A percentile compares a stretch with the other conserved stretches of the same genome.
Evolutionary conservation across 1,139 yeast genomes (phyloP).

Genomic region (Pichia sp.): DNA sequence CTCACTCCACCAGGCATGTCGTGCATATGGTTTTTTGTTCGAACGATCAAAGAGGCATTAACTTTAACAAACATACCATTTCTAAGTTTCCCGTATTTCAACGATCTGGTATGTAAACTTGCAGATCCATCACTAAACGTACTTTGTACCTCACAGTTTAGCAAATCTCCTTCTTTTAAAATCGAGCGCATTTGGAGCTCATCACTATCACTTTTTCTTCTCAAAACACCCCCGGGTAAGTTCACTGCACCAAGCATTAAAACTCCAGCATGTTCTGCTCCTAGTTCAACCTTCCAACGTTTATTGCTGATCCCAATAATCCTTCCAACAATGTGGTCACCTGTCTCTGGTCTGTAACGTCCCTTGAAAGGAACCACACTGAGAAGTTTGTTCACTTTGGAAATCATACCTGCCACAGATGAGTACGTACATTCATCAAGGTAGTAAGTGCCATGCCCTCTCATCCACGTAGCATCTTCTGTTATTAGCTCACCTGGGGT

Average conservation of each 20-base stretch:
- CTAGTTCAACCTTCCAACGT: conserved; percentile 96
- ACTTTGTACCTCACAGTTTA: conserved; percentile 94
- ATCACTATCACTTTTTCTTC: conserved; percentile 92
- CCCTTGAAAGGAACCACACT: conserved; percentile 86
- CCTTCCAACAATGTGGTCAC: conserved; percentile 93
- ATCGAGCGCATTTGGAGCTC: conserved; percentile 94
- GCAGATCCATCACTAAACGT: conserved; percentile 89
- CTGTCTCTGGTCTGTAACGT: conserved; percentile 87
- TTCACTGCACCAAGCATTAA: conserved; percentile 93
- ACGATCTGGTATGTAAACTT: conserved; percentile 87
- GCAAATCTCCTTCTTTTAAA: conserved; percentile 92
- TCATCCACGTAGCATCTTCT: conserved; percentile 96
- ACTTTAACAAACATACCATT: conserved; percentile 81
- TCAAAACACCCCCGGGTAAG: conserved; percentile 92
- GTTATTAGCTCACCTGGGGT: conserved; percentile 98
- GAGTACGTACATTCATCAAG: conserved; percentile 70
- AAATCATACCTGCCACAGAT: conserved; percentile 87
- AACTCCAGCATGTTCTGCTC: conserved; percentile 87
- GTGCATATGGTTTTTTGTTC: conserved; percentile 83
- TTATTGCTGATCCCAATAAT: conserved; percentile 91
- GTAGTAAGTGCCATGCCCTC: conserved; percentile 96
- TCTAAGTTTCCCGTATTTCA: conserved; percentile 90
- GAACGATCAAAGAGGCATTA: conserved; percentile 75
- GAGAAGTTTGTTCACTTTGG: conserved; percentile 78
- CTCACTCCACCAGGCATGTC: conserved; percentile 88